Conservation (phyloP, 768 basidiomycete species). For the Lactifluus piperatus region DNA sequence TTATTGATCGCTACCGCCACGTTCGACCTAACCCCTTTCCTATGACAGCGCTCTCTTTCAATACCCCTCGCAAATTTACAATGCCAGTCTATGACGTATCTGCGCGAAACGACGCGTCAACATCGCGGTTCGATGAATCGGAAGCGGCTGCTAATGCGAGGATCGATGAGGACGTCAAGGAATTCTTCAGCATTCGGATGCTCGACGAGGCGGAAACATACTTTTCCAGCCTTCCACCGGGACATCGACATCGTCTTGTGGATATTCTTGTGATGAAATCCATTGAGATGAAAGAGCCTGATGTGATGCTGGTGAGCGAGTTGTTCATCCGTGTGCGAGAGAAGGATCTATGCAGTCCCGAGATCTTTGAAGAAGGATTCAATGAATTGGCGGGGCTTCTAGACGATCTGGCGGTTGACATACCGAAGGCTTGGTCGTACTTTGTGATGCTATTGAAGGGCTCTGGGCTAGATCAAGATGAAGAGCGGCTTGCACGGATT, state of each 20-base stretch:
- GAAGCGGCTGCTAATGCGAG: too few species aligned
- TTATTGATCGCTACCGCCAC: too few species aligned
- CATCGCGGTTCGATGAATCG: too few species aligned
- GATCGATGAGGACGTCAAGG: too few species aligned
- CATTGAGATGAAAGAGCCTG: slow-evolving; percentile 74
- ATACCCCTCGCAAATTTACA: too few species aligned
- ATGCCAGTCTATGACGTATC: too few species aligned
- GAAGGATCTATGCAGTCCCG: slow-evolving; percentile 50
- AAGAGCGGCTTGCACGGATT: slow-evolving; percentile 46
- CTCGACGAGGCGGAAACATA: slow-evolving; percentile 86
- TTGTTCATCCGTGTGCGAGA: slow-evolving; percentile 58
- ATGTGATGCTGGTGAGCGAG: slow-evolving; percentile 68
- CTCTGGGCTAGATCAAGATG: slow-evolving; percentile 48
- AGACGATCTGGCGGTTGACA: slow-evolving; percentile 86
- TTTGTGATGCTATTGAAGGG: slow-evolving; percentile 71
- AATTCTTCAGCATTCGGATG: too few species aligned
- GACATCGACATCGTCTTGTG: slow-evolving; percentile 57
- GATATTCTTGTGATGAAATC: slow-evolving; percentile 66
- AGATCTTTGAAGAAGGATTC: slow-evolving; percentile 71
- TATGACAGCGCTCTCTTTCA: too few species aligned
- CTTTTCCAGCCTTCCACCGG: slow-evolving; percentile 63
- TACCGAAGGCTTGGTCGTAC: slow-evolving; percentile 73
- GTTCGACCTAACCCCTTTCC: too few species aligned
- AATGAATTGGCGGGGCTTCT: slow-evolving; percentile 59
- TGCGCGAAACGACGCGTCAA: too few species aligned